These are phyloP conservation scores for Dactylonectria macrodidyma DNA, from an alignment of 2,329 filamentous ascomycete genomes.

Conservation along the genomic window DNA sequence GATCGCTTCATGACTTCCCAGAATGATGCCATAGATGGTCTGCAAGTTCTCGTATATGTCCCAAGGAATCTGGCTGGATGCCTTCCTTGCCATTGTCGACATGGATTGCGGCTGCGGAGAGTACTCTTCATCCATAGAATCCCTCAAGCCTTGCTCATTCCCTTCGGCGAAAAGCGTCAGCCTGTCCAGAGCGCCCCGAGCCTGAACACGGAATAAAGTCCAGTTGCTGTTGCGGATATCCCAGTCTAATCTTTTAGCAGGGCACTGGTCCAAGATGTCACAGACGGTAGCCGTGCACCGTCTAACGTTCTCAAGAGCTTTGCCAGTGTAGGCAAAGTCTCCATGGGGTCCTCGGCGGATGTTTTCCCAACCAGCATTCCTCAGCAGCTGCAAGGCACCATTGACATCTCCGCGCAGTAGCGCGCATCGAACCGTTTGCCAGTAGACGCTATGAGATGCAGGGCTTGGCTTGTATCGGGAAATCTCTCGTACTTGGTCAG, in stretches of 20 bases:
- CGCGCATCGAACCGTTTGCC: constrained; percentile 84
- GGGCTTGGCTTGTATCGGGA: constrained; percentile 78
- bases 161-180: constrained; percentile 87
- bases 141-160: constrained; percentile 63
- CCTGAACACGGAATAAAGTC: constrained; percentile 85
- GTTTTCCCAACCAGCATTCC: constrained; percentile 83
- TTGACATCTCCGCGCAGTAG: constrained; percentile 82
- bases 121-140: constrained; percentile 52
- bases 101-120: constrained; percentile 64
- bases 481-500: constrained; percentile 77
- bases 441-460: constrained; percentile 83
- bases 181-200: constrained; percentile 77
- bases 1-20: constrained; percentile 83
- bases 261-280: constrained; percentile 80
- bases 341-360: constrained; percentile 78
- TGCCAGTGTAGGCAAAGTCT: constrained; percentile 79
- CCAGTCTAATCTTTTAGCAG: constrained; percentile 81
- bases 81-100: constrained; percentile 80
- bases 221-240: constrained; percentile 86
- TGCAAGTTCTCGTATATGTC: constrained; percentile 89
- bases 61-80: constrained; percentile 91
- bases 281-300: constrained; percentile 79
- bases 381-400: constrained; percentile 78
- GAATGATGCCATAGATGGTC: constrained; percentile 83
- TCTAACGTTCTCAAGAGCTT: constrained; percentile 84